A percentile compares a stretch with the other conserved stretches of the same genome.
These are phyloP conservation scores for Nyctanthes arbortristis DNA, from an alignment of 257 asterid genomes.

Conservation along the genomic window DNA sequence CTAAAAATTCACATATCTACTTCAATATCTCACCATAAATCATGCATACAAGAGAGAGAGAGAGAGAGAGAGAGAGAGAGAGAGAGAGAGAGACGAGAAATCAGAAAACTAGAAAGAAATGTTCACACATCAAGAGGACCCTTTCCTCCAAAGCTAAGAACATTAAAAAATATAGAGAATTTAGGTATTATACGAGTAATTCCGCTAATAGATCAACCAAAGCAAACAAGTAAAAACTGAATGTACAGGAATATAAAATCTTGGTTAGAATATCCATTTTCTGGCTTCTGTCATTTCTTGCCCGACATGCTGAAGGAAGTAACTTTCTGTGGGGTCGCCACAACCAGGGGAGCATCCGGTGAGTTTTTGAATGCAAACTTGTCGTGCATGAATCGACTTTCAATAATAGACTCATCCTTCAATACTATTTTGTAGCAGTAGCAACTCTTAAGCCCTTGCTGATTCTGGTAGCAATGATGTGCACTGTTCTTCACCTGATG, in stretches of 20 bases:
- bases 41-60: too few relatives aligned
- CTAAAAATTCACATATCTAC: too few relatives aligned
- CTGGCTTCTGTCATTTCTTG: constrained; percentile 33
- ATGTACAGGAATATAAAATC: neutral
- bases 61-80: too few relatives aligned
- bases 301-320: constrained; percentile 92
- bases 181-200: neutral
- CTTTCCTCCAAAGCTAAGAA: too few relatives aligned
- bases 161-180: too few relatives aligned
- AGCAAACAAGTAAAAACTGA: neutral
- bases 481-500: constrained; percentile 97
- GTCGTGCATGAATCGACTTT: constrained; percentile 96
- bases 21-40: too few relatives aligned
- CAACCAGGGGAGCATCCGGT: constrained; percentile 95
- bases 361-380: constrained; percentile 64
- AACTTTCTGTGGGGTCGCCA: constrained; percentile 93
- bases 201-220: constrained; percentile 1
- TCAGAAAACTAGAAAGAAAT: too few relatives aligned
- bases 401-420: constrained; percentile 91
- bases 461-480: constrained; percentile 82
- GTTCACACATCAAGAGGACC: too few relatives aligned
- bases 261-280: neutral
- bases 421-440: constrained; percentile 86
- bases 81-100: too few relatives aligned
- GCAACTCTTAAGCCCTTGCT: constrained; percentile 98